A percentile compares a stretch with the other conserved stretches of the same genome.
Conservation (phyloP, 2,329 filamentous ascomycete species). For the Tothia fuscella region DNA sequence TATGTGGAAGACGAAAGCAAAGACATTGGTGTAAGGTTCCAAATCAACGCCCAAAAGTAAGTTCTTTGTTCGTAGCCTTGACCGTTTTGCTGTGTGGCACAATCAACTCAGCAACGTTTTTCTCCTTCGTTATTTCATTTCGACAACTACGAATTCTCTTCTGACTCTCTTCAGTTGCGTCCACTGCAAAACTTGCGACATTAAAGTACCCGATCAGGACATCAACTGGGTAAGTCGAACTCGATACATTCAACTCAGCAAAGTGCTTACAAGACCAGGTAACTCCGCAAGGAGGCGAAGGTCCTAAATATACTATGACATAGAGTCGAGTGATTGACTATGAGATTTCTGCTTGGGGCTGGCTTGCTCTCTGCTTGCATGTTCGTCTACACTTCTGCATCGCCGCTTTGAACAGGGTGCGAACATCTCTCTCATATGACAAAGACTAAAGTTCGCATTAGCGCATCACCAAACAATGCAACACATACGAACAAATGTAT, state of each 20-base stretch:
- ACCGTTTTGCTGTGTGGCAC: no score
- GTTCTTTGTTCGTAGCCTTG: constrained; percentile 28
- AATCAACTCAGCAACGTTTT: no score
- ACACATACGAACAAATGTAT: no score
- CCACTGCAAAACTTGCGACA: constrained; percentile 99
- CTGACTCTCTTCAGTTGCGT: constrained; percentile 58
- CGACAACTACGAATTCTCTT: neutral
- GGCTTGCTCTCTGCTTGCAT: neutral
- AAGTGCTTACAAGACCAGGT: constrained; percentile 31
- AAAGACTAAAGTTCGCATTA: neutral
- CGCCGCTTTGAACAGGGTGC: neutral
- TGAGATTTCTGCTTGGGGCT: no score
- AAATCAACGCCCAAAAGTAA: constrained; percentile 96
- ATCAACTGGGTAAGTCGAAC: constrained; percentile 58
- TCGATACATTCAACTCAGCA: neutral
- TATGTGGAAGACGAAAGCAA: constrained; percentile 90
- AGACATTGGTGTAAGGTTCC: constrained; percentile 80
- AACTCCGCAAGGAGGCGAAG: constrained; percentile 82
- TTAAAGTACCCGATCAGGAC: constrained; percentile 92
- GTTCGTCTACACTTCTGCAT: neutral
- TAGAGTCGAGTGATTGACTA: no score
- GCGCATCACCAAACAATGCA: no score
- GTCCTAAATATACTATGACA: constrained; percentile 54
- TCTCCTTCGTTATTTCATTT: neutral
- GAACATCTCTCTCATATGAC: neutral